Base-by-base conservation (phyloP, 108 stramenopile genomes). In the Seminavis robusta region DNA sequence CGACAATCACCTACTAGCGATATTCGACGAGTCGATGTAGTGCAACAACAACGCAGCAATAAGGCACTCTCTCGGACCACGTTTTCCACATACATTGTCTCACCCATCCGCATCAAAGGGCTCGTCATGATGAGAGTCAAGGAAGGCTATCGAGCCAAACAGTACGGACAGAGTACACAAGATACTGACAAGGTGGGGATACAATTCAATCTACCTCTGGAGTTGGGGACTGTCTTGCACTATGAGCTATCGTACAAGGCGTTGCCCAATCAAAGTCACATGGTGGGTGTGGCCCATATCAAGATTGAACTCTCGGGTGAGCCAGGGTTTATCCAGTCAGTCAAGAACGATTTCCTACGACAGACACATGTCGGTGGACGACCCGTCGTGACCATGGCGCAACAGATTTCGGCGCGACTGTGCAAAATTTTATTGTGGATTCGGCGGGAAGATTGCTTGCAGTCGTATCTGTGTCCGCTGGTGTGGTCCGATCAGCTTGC, bases 161-260 rank as follows among this genome's bases (percentile, higher is more conserved):
- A 76, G 44, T 88, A 85, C 44, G 83, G 83, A 17, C 56, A 73
- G 25, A 81, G 72, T 47, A 79, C 84, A 6, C 62, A 77, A 44
- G 84, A 86, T 53, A 32, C 73, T 10, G 84, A 86, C 49, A 88
- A 88, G 54, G 77, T 86, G 3, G 79, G 71, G 3, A 71, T 91
- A 32, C 84, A 85, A 55, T 71, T 91, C 45, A 71, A 66, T 4
- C 52, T 91, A 19, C 63, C 58, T 9, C 31, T 86, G 30, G 81
- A 83, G 38, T 69, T 68, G 17, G 82, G 69, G 31, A 74, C 77
- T 23, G 58, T 56, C 16, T 32, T 88, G 39, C 86, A 88, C 54
- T 91, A 91, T 38, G 90, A 91, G 57, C 38, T 83, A 4, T 76
- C 80, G 0, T 91, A 84, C 80, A 74, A 71, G n/a, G 69, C 86